Evolutionary conservation across 2,329 filamentous ascomycete species (phyloP), one percentile per base, ranked within the genome.

Genomic region (Penicillium occitanis): DNA sequence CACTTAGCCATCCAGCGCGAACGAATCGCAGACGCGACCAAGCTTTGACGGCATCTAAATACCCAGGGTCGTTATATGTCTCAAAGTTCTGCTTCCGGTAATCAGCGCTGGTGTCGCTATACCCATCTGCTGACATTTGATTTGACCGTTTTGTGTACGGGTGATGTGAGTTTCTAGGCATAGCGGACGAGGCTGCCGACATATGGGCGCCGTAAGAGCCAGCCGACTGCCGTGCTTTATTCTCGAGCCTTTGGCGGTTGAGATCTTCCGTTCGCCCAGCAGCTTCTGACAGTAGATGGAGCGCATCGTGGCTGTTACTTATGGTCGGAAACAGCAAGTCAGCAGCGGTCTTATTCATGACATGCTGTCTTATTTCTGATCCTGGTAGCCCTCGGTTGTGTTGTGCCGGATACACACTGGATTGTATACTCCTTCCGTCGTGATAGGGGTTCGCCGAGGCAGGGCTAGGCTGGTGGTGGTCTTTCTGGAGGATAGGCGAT

Each of bases 11-110:
- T 10, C 95, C 95, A 8, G 93, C 93, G 63, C 93, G 89, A n/a
- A 98, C 94, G 75, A 98, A 98, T 51, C 93, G 89, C 76, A 97
- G 93, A 69, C 92, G 85, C 1, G 90, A 88, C 95, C 95, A 99
- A n/a, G 92, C 90, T 72, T 88, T 89, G 67, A 97, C 80, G 0
- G 93, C 93, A 66, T 91, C 87, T 50, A 85, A 80, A 71, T 75
- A 78, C 35, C 78, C 76, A 3, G 76, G 70, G 66, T 81, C 78
- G 55, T 75, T 73, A n/a, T 72, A 69, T 10, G 73, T 66, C 42
- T 72, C 70, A 35, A 70, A 74, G n/a, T 69, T 67, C 28, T 72
- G 74, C 17, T 69, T 74, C 33, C 70, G 70, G 33, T 67, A 66
- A 44, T 76, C 71, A 0, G 74, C 68, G 28, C 73, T 72, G 28